Base-by-base conservation (phyloP, 1,284 basidiomycete genomes). In the Peniophora sp. region DNA sequence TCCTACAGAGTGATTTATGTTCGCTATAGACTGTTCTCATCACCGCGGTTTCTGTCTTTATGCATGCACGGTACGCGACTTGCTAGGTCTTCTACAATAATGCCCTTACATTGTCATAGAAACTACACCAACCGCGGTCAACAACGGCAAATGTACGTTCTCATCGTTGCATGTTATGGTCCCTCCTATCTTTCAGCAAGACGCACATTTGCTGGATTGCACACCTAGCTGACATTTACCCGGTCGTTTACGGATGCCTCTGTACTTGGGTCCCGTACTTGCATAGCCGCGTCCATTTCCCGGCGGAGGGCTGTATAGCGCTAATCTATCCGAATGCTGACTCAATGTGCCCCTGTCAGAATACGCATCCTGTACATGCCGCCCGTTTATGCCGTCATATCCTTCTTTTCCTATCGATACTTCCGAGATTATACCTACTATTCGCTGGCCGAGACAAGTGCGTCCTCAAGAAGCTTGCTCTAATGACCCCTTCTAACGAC, bases 381-480 rank as follows among this genome's bases (percentile, higher is more conserved):
- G 2, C 77, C 81, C 2, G 73, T 90, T 47, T 92, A 89, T 65
- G 84, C 85, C n/a, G 70, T 94, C 61, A 81, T 94, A 52, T 91
- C 89, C 1, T 94, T 93, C 75, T 81, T 92, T 61, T 90, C 89
- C 20, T 95, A 91, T 61, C 79, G 92, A 3, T 94, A 72, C 69
- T 93, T 91, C 72, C 77, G 86, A 47, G 71, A 74, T 55, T 92
- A 89, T 63, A 89, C 85, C 36, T 91, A 94, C 65, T 94, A 90
- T 63, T 81, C 81, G 25, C 77, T 93, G 38, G 74, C 83, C 47
- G 78, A 89, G 73, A 73, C 81, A 52, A 77, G 85, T 85, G 62
- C 58, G 81, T 71, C 25, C 24, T 24, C 35, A 5, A 32, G 27
- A 3, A n/a, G 45, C 19, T 41, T 17, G 39, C 17, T 38, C 17